Evolutionary conservation across 768 basidiomycete genomes (phyloP).

Genomic region (Phylloporus sp.): DNA sequence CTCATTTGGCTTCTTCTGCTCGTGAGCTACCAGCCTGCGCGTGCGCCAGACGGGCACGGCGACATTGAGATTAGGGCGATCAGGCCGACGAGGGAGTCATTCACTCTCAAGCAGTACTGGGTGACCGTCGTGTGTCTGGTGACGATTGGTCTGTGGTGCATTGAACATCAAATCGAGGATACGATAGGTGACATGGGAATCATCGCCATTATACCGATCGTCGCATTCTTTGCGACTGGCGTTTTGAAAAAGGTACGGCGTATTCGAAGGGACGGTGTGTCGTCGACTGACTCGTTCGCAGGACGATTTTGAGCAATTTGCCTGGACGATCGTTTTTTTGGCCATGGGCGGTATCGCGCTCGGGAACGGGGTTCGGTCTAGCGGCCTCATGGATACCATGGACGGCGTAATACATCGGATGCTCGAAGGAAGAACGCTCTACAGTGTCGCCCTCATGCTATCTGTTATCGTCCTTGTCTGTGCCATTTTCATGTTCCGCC

Average conservation of each 20-base stretch:
- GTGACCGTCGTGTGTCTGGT: slow-evolving; percentile 75
- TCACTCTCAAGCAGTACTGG: slow-evolving; percentile 85
- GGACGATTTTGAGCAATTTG: slow-evolving; percentile 94
- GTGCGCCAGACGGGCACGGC: slow-evolving; percentile 66
- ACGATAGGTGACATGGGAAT: slow-evolving; percentile 94
- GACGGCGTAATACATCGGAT: slow-evolving; percentile 55
- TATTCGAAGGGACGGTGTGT: neutral
- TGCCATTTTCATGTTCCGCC: neutral
- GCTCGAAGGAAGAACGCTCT: slow-evolving; percentile 59
- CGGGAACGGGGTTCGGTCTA: slow-evolving; percentile 87
- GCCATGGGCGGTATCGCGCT: slow-evolving; percentile 98
- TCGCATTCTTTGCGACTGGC: slow-evolving; percentile 91
- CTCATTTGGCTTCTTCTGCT: slow-evolving; percentile 91
- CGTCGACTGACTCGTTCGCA: slow-evolving; percentile 26
- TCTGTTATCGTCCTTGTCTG: slow-evolving; percentile 66
- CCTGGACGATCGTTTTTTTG: slow-evolving; percentile 92
- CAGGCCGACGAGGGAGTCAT: slow-evolving; percentile 73
- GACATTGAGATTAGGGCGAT: slow-evolving; percentile 82
- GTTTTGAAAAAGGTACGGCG: slow-evolving; percentile 80
- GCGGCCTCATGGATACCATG: slow-evolving; percentile 80
- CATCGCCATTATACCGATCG: slow-evolving; percentile 88
- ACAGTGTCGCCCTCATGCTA: slow-evolving; percentile 66
- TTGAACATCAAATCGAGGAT: slow-evolving; percentile 72
- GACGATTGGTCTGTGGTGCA: slow-evolving; percentile 89
- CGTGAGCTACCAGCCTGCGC: slow-evolving; percentile 71